Conservation (phyloP, 345 rosid species). For the Triadica sebifera region DNA sequence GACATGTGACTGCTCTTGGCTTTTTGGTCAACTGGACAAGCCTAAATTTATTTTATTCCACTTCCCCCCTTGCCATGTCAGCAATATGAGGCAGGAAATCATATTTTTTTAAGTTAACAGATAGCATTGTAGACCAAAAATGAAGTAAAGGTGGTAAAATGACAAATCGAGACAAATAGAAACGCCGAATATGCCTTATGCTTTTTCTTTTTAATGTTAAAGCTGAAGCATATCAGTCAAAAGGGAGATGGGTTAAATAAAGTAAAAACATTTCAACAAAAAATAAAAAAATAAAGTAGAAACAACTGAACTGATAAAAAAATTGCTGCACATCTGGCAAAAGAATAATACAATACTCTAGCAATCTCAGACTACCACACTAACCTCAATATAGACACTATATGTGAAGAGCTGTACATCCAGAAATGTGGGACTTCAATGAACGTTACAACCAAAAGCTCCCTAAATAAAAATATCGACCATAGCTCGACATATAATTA, state of each 20-base stretch:
- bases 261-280: not conserved
- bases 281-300: not conserved
- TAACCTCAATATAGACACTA: conserved; percentile 6
- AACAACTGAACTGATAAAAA: not conserved
- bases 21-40: too few species aligned
- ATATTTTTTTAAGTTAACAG: too few species aligned
- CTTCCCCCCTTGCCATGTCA: too few species aligned
- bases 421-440: not conserved
- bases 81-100: too few species aligned
- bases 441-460: not conserved
- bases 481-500: conserved; percentile 11
- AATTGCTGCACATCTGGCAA: conserved; percentile 15
- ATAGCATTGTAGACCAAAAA: too few species aligned
- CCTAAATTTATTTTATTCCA: too few species aligned
- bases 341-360: conserved; percentile 22
- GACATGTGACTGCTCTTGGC: too few species aligned
- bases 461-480: not conserved
- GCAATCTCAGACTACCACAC: conserved; percentile 18
- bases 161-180: too few species aligned
- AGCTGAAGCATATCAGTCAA: not conserved
- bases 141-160: too few species aligned
- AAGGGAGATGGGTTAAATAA: not conserved
- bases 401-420: not conserved
- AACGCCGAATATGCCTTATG: too few species aligned
- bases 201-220: too few species aligned